Evolutionary conservation across 768 basidiomycete genomes (phyloP).

Genomic region (Termitomyces sp.): DNA sequence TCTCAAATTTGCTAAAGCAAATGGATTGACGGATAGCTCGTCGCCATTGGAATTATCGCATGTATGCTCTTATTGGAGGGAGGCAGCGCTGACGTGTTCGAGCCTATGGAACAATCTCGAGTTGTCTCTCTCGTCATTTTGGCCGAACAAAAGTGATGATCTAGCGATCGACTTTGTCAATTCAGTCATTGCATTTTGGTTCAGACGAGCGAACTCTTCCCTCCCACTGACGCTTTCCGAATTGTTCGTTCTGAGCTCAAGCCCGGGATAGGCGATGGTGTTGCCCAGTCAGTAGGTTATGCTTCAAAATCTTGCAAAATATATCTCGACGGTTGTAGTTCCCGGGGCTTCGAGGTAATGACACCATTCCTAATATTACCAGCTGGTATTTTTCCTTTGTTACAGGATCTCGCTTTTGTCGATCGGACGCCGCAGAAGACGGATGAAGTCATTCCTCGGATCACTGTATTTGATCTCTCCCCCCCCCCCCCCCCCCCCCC

Average conservation of each 20-base stretch:
- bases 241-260: background rate
- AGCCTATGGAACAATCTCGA: background rate
- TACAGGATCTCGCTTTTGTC: background rate
- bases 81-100: background rate
- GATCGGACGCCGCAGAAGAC: background rate
- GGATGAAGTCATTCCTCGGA: background rate
- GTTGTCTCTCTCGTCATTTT: background rate
- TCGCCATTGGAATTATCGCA: background rate
- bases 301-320: background rate
- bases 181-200: background rate
- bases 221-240: background rate
- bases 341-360: background rate
- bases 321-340: background rate
- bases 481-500: too few relatives aligned
- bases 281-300: background rate
- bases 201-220: background rate
- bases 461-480: background rate
- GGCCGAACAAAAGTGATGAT: background rate
- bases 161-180: background rate
- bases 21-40: background rate
- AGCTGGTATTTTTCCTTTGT: background rate
- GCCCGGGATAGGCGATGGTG: background rate
- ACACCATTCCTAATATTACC: background rate
- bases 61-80: conserved; percentile 2
- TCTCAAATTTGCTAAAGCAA: background rate